Conservation (phyloP, 441 rosid species). For the Gossypium schwendimanii region DNA sequence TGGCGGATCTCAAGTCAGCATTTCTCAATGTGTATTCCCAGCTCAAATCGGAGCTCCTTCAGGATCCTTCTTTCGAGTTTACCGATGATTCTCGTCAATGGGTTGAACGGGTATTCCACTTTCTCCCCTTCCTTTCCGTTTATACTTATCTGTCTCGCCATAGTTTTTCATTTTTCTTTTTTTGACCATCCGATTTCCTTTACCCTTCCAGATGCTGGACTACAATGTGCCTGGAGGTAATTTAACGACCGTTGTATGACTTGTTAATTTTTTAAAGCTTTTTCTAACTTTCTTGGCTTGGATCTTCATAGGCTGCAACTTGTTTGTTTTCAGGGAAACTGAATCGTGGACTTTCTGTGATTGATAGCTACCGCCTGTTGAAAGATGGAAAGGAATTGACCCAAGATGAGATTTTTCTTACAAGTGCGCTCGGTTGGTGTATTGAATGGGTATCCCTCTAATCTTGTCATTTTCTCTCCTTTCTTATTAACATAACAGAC, state of each 20-base stretch:
- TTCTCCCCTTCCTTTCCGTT: background rate
- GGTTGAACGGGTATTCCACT: slow-evolving; percentile 47
- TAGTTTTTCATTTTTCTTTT: background rate
- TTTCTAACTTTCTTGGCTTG: background rate
- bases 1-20: slow-evolving; percentile 67
- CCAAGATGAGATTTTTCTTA: slow-evolving; percentile 57
- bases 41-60: slow-evolving; percentile 58
- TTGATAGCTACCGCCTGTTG: slow-evolving; percentile 68
- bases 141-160: background rate
- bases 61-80: slow-evolving; percentile 69
- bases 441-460: slow-evolving; percentile 66
- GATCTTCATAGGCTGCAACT: slow-evolving; percentile 1
- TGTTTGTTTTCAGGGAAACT: slow-evolving; percentile 47
- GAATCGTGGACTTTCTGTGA: slow-evolving; percentile 72
- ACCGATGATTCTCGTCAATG: slow-evolving; percentile 56
- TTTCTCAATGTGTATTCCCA: slow-evolving; percentile 44
- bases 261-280: background rate
- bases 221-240: slow-evolving; percentile 87
- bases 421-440: slow-evolving; percentile 86
- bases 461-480: background rate
- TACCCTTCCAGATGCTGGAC: slow-evolving; percentile 62
- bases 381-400: slow-evolving; percentile 58
- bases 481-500: background rate
- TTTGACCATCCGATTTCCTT: slow-evolving; percentile 6
- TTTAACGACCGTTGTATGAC: background rate